Percentiles rank a stretch among this genome's conserved stretches.
phyloP scores from a whole-genome alignment of 805 yeast species.

The Pichia nanzhaoensis region DNA sequence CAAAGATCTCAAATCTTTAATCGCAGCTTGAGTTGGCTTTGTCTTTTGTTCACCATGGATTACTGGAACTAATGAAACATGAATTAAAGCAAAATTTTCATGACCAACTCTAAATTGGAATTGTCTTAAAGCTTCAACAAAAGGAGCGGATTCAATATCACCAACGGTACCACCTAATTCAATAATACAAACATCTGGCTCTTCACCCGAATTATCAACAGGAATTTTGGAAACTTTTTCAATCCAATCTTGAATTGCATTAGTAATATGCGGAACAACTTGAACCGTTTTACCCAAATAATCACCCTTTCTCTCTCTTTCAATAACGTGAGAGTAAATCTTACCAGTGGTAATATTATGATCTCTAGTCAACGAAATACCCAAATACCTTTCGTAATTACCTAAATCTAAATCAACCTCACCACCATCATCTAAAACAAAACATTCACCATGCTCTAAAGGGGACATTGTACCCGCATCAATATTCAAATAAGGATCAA shows the following conservation, averaged over 20 bases:
- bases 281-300: constrained; percentile 99
- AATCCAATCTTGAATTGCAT: constrained; percentile 98
- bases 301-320: constrained; percentile 93
- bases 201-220: constrained; percentile 80
- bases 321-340: constrained; percentile 89
- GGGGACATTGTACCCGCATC: constrained; percentile 99
- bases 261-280: constrained; percentile 96
- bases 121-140: constrained; percentile 97
- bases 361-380: constrained; percentile 85
- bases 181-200: constrained; percentile 93
- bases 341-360: constrained; percentile 99
- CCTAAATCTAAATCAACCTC: constrained; percentile 98
- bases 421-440: constrained; percentile 97
- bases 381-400: constrained; percentile 93
- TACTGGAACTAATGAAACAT: constrained; percentile 95
- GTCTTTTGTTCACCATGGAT: constrained; percentile 99
- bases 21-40: constrained; percentile 98
- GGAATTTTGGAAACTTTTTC: constrained; percentile 88
- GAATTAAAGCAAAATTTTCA: constrained; percentile 91
- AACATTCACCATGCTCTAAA: constrained; percentile 97
- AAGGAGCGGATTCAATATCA: constrained; percentile 97
- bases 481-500: constrained; percentile 98
- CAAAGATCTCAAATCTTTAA: constrained; percentile 89
- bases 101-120: constrained; percentile 95
- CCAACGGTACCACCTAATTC: constrained; percentile 99